Base-by-base conservation (phyloP, 2,329 filamentous ascomycete species). In the Claviceps pusilla region DNA sequence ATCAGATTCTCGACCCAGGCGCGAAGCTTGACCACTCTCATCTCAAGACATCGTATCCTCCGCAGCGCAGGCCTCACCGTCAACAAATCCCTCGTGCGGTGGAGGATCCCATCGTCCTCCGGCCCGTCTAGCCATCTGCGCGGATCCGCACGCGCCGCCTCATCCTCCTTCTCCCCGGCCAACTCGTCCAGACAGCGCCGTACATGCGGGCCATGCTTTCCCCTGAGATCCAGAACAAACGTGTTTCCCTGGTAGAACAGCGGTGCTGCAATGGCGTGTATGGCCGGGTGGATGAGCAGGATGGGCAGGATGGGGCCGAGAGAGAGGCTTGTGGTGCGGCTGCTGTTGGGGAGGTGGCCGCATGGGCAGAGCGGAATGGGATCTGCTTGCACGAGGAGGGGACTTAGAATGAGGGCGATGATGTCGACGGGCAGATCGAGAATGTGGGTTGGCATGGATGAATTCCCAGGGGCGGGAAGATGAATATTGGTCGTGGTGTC, bases 221-320 rank as follows among this genome's bases (percentile, higher is more conserved):
- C 59, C 12, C 63, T 62, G 11, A 62, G 57, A 7, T 68, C 63
- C 42, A 69, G 58, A 31, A 62, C 53, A 31, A 69, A 69, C 19
- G 58, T 54, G 51, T 69, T 68, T 33, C 56, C 57, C n/a, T 60
- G 58, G 58, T 68, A 69, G 28, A 68, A 58, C 10, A 68, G 57
- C 50, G 65, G 65, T 7, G 60, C 58, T n/a, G 63, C 64, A 46
- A 69, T 60, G 43, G 60, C 60, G 58, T 68, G 58, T n/a, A 69
- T 53, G 10, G 63, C 59, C 9, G 67, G 65, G 45, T 69, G 67
- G 28, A 59, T 59, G 51, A 69, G 66, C 31, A 69, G 61, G 11
- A 69, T 57, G 7, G 63, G 54, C 16, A 67, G 54, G 2, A 67
- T 53, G 3, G 63, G 61, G 53, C 61, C 55, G 50, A 62, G 55